Base-by-base conservation (phyloP, 192 early-diverging fungal genomes). In the Podila epicladia region DNA sequence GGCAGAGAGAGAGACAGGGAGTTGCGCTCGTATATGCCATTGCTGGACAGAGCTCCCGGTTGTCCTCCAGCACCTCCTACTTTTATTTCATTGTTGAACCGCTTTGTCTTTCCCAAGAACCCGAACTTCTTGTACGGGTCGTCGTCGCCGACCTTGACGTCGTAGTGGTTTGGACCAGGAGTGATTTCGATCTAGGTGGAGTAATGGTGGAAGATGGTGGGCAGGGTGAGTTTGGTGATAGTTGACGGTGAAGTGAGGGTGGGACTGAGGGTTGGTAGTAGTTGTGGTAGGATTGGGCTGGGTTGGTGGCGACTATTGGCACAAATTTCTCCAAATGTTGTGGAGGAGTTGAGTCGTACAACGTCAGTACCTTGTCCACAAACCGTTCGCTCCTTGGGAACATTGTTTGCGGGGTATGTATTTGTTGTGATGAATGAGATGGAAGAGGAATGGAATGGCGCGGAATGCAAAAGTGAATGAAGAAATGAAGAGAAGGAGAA, bases 361-460 rank as follows among this genome's bases (percentile, higher is more conserved):
- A 17, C 41, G 41, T 45, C 65, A 51, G 33, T 63, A 73, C 77
- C 77, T 80, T 80, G 26, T 80, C 77, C 66, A 69, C 77, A 73
- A 80, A 80, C 20, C 77, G 77, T 50, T 80, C 77, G 60, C 77
- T 80, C 53, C 77, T 60, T 5, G 77, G 70, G 67, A 80, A 80
- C 77, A 80, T 80, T 32, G 58, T 24, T 61, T 49, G 32, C 50
- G 48, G 24, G 22, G 8, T 67, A 35, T 55, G 38, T 7, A 0
- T 20, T 45, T 11, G 9, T 12, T 33, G 26, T 9, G n/a, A 50
- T 26, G 59, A 37, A 24, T n/a, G 6, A 59, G 3, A 45, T 22
- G 31, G 24, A 37, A 45, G 8, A 37, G 29, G 62, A 11, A 53
- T 37, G 29, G 29, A 49, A 66, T 35, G 58, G 20, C 35, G 48